Percentiles rank a stretch among this genome's conserved stretches.
phyloP scores from a whole-genome alignment of 2,329 filamentous ascomycete species.

The Coniochaeta sp. region DNA sequence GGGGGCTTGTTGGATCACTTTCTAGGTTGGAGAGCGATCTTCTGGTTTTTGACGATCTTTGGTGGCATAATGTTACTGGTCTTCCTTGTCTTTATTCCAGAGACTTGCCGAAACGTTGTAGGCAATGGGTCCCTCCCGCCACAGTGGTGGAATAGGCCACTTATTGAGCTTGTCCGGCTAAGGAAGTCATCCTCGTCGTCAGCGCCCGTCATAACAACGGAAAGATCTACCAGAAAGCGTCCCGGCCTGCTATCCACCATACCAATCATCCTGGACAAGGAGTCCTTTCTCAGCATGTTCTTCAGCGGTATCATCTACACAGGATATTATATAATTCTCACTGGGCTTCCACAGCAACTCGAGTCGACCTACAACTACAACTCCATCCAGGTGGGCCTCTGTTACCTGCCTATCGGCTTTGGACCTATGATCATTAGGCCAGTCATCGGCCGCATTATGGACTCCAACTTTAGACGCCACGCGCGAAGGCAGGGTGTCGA shows the following conservation, averaged over 20 bases:
- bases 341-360: not conserved
- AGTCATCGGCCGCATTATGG: not conserved
- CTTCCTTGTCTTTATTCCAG: constrained; percentile 34
- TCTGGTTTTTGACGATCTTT: constrained; percentile 42
- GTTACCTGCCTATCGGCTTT: not conserved
- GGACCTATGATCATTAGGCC: not conserved
- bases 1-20: constrained; percentile 40
- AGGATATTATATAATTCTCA: not conserved
- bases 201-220: too few species aligned
- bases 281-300: too few species aligned
- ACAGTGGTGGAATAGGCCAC: constrained; percentile 4
- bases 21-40: constrained; percentile 42
- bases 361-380: not conserved
- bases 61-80: constrained; percentile 22
- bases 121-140: constrained; percentile 32
- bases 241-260: not conserved
- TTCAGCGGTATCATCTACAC: not conserved
- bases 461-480: not conserved
- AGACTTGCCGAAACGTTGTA: constrained; percentile 33
- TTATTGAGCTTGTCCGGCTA: not conserved
- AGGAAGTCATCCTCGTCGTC: too few species aligned
- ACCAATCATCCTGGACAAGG: not conserved
- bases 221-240: not conserved
- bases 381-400: not conserved
- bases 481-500: not conserved